Evolutionary conservation across 2,329 filamentous ascomycete genomes (phyloP).

Genomic region (Ophiognomonia clavigignenti-juglandacearum): DNA sequence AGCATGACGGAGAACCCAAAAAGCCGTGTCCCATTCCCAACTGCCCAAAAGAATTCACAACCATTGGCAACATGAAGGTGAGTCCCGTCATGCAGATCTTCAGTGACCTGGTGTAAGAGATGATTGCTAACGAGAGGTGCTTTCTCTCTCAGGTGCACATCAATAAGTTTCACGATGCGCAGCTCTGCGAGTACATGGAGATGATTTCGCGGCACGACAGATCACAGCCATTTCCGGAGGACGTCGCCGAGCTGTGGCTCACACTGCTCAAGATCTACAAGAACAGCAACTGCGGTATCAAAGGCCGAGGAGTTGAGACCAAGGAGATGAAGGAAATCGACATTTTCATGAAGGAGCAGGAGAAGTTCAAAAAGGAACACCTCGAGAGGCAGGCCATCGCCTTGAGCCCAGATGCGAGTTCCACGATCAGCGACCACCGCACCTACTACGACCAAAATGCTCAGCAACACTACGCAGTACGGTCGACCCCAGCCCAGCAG

Average conservation of each 20-base stretch:
- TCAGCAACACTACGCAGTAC: neutral
- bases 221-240: slow-evolving; percentile 44
- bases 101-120: neutral
- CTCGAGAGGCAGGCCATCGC: slow-evolving; percentile 4
- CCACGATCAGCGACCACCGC: slow-evolving; percentile 4
- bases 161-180: slow-evolving; percentile 8
- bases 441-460: slow-evolving; percentile 21
- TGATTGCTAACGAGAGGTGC: neutral
- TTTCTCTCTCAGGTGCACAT: slow-evolving; percentile 9
- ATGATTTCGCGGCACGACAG: neutral
- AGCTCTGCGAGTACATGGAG: neutral
- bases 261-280: slow-evolving; percentile 91
- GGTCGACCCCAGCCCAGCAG: neutral
- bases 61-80: slow-evolving; percentile 89
- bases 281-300: slow-evolving; percentile 98
- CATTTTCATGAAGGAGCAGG: neutral
- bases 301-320: slow-evolving; percentile 84
- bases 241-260: slow-evolving; percentile 72
- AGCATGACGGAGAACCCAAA: slow-evolving; percentile 71
- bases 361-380: slow-evolving; percentile 2
- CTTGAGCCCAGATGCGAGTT: slow-evolving; percentile 23
- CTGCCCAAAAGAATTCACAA: slow-evolving; percentile 84
- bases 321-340: slow-evolving; percentile 42
- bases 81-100: slow-evolving; percentile 8
- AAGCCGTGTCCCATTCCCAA: slow-evolving; percentile 77